Conservation (phyloP, 2,329 filamentous ascomycete genomes). For the Blumeria graminis region DNA sequence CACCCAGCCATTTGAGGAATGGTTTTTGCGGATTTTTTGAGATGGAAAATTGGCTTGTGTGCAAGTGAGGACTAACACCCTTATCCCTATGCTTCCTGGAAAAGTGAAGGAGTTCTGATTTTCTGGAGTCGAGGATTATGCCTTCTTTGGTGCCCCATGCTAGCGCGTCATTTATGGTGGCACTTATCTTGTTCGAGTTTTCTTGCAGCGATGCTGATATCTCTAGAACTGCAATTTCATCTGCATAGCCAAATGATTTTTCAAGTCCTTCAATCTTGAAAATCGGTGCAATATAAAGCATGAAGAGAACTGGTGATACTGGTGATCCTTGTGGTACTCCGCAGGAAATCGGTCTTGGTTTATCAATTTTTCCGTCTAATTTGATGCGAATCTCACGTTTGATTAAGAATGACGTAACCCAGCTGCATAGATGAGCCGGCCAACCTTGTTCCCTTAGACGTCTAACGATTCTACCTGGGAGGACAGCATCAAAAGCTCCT, state of each 20-base stretch:
- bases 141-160: background rate
- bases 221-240: background rate
- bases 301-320: background rate
- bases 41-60: background rate
- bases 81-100: background rate
- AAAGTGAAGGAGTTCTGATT: background rate
- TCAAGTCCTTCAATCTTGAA: background rate
- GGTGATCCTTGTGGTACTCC: background rate
- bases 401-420: background rate
- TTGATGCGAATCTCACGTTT: background rate
- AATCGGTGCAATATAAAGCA: background rate
- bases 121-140: background rate
- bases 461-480: background rate
- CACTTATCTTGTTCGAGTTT: background rate
- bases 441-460: background rate
- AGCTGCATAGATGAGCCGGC: background rate
- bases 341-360: background rate
- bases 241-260: background rate
- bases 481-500: background rate
- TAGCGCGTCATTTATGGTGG: background rate
- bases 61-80: background rate
- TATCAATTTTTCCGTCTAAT: background rate
- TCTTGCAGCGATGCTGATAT: background rate
- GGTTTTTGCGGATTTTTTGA: background rate
- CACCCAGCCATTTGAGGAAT: background rate